Evolutionary conservation across 495 filamentous ascomycete species (phyloP).

Genomic region (Penicillium antarcticum): DNA sequence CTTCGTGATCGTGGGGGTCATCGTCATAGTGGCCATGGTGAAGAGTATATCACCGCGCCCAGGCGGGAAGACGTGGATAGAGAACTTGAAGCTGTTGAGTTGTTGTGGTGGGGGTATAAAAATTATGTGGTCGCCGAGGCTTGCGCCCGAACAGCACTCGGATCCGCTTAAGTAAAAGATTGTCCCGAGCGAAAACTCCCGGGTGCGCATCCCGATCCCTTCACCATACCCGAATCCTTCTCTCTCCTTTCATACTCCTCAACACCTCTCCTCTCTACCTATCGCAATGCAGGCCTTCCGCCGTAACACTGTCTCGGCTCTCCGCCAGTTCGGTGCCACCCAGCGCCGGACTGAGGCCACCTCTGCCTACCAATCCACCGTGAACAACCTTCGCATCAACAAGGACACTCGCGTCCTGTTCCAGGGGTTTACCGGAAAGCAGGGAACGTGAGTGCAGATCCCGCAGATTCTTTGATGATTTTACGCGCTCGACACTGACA

Average conservation of each 20-base stretch:
- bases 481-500: conserved; percentile 37
- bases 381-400: conserved; percentile 90
- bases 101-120: conserved; percentile 17
- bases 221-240: conserved; percentile 19
- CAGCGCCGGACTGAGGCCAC: conserved; percentile 62
- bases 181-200: conserved; percentile 42
- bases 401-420: conserved; percentile 88
- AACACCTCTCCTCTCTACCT: conserved; percentile 22
- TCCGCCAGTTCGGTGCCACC: conserved; percentile 46
- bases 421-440: conserved; percentile 97
- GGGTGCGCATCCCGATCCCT: conserved; percentile 31
- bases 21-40: conserved; percentile 61
- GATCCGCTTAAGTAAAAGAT: conserved; percentile 45
- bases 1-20: conserved; percentile 48
- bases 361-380: conserved; percentile 74
- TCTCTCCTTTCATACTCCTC: conserved; percentile 15
- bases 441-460: conserved; percentile 80
- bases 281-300: conserved; percentile 54
- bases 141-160: conserved; percentile 30
- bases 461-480: not conserved
- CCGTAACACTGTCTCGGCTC: conserved; percentile 46
- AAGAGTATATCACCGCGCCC: conserved; percentile 10
- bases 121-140: conserved; percentile 23
- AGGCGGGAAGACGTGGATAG: not conserved
- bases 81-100: not conserved